Conservation (phyloP, 2,329 filamentous ascomycete species). For the Davidsoniella virescens region DNA sequence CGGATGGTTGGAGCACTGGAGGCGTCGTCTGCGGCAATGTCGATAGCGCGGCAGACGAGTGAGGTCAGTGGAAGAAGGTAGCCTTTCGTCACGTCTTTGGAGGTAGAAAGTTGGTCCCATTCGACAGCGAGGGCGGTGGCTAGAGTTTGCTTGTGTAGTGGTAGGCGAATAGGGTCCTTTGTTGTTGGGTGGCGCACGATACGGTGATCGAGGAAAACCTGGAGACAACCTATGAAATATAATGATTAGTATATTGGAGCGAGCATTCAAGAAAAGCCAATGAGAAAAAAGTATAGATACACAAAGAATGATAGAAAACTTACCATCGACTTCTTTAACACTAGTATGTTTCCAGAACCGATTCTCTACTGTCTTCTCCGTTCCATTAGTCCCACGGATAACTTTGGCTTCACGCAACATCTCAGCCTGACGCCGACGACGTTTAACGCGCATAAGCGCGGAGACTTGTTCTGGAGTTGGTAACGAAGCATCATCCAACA, state of each 20-base stretch:
- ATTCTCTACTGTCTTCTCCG: slow-evolving; percentile 35
- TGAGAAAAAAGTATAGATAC: not conserved
- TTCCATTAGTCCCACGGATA: slow-evolving; percentile 23
- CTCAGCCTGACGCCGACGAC: slow-evolving; percentile 37
- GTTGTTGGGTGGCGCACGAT: slow-evolving; percentile 63
- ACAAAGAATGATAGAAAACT: slow-evolving; percentile 11
- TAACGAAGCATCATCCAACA: not conserved
- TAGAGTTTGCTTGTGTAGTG: slow-evolving; percentile 60
- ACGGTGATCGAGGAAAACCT: slow-evolving; percentile 60
- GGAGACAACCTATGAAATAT: slow-evolving; percentile 24
- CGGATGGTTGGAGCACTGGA: slow-evolving; percentile 36
- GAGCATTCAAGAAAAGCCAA: not conserved
- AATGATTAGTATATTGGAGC: not conserved
- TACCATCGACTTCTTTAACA: slow-evolving; percentile 52
- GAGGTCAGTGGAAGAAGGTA: slow-evolving; percentile 87
- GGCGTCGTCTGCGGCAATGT: slow-evolving; percentile 55
- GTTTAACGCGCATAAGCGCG: slow-evolving; percentile 27
- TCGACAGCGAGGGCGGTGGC: slow-evolving; percentile 77
- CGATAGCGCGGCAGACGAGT: slow-evolving; percentile 64
- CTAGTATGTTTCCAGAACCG: slow-evolving; percentile 81
- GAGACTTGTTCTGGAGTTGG: slow-evolving; percentile 19
- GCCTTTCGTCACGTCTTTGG: slow-evolving; percentile 68
- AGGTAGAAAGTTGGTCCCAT: slow-evolving; percentile 74
- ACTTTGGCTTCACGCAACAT: slow-evolving; percentile 36
- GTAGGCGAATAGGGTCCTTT: slow-evolving; percentile 56